Percentiles rank a stretch among this genome's conserved stretches.
Conservation (phyloP, 441 rosid species). For the Populus hybrid region DNA sequence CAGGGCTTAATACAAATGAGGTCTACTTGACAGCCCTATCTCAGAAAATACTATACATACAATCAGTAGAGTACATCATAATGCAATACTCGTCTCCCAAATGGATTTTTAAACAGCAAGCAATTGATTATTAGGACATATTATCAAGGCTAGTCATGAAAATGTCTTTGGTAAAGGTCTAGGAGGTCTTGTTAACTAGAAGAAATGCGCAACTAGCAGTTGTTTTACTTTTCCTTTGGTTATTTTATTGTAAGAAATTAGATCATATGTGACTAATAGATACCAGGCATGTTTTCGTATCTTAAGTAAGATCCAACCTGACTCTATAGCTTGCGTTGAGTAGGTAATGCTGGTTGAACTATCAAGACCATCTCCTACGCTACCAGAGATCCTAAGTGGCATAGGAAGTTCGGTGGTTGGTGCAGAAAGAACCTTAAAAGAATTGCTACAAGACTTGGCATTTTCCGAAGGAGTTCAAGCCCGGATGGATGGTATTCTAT, state of each 20-base stretch:
- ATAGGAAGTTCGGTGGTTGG: slow-evolving; percentile 68
- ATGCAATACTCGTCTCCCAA: not conserved
- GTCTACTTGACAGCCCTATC: too few species aligned
- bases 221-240: not conserved
- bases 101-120: not conserved
- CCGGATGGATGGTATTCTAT: slow-evolving; percentile 86
- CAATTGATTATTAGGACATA: not conserved
- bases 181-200: too few species aligned
- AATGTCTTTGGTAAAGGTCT: not conserved
- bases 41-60: too few species aligned
- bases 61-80: not conserved
- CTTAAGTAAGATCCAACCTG: slow-evolving; percentile 6
- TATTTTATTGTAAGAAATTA: too few species aligned
- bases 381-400: slow-evolving; percentile 70
- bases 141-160: too few species aligned
- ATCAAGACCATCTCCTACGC: slow-evolving; percentile 68
- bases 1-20: too few species aligned
- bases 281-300: not conserved
- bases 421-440: slow-evolving; percentile 59
- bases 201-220: not conserved
- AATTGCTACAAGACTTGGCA: slow-evolving; percentile 53
- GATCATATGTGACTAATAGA: too few species aligned
- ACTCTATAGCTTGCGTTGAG: slow-evolving; percentile 9
- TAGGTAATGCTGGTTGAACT: slow-evolving; percentile 85
- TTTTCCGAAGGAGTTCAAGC: slow-evolving; percentile 70